These are phyloP conservation scores for Nakazawaea sp. DNA, from an alignment of 805 yeast genomes.

Conservation along the genomic window DNA sequence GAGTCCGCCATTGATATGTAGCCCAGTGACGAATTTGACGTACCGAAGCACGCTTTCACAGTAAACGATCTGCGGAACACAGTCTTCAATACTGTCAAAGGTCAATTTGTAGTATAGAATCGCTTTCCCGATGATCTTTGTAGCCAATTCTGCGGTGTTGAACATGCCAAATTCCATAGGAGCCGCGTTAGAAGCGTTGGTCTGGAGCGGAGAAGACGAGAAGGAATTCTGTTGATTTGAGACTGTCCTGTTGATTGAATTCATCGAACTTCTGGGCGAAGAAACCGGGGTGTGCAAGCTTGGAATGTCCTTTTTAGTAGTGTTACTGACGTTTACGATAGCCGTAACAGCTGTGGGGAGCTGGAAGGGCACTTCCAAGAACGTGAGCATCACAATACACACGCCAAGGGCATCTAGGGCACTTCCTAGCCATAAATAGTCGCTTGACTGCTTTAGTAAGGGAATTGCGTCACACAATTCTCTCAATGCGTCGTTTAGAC, in stretches of 20 bases:
- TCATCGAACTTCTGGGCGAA: conserved; percentile 45
- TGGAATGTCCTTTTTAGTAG: not conserved
- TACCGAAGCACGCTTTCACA: conserved; percentile 65
- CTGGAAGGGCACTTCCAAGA: conserved; percentile 44
- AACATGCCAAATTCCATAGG: conserved; percentile 4
- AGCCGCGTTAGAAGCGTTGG: not conserved
- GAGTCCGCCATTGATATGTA: conserved; percentile 43
- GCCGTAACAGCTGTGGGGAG: conserved; percentile 28
- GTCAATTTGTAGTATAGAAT: conserved; percentile 44
- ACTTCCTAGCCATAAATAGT: conserved; percentile 82
- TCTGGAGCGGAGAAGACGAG: not conserved
- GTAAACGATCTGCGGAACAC: conserved; percentile 75
- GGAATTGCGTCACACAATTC: conserved; percentile 70
- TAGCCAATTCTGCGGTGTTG: conserved; percentile 25
- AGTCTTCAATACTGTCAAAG: conserved; percentile 55
- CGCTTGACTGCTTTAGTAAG: conserved; percentile 54
- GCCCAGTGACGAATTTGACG: conserved; percentile 49
- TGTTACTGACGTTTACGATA: conserved; percentile 14
- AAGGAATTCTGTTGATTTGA: conserved; percentile 10
- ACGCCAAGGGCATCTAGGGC: conserved; percentile 79
- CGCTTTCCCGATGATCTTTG: conserved; percentile 29
- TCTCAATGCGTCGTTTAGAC: conserved; percentile 60
- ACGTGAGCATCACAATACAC: conserved; percentile 53
- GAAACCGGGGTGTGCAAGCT: conserved; percentile 22
- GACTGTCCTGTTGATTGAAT: conserved; percentile 14